Evolutionary conservation across 106 monocot genomes (phyloP), one percentile per base, ranked within the genome.

Genomic region (Dioscorea dumetorum): DNA sequence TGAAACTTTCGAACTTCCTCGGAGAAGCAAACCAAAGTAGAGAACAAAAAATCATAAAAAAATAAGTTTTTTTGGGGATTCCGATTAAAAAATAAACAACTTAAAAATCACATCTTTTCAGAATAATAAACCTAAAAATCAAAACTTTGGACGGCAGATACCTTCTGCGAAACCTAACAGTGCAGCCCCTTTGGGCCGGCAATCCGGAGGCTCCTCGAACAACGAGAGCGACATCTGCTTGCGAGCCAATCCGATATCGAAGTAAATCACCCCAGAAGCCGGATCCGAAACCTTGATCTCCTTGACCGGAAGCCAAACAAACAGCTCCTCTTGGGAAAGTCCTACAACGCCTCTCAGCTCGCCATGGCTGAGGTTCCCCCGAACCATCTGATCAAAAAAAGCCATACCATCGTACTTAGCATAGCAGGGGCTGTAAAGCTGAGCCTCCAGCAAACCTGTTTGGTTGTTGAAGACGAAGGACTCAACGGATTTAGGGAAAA

Each of bases 271-370:
- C 7, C 94, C 94, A 2, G 82, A 77, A 12, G 34, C 49, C 4
- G 74, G 86, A 28, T 84, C 78, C 16, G 67, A 31, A 34, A 84
- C 84, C 48, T 78, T 17, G 57, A 94, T 80, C n/a, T 83, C 82
- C 48, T 79, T 90, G 10, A 94, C 90, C 22, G 94, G 94, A 12
- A 94, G 73, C 94, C 94, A 94, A 1, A 94, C 61, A 70, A 94
- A 94, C 67, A 94, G 89, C 78, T 94, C 94, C 78, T 94, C 94
- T 60, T 94, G 94, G 33, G 84, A 67, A 24, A 90, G 57, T 5
- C 94, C 94, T 24, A 71, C 84, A 33, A 94, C 84, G 13, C 82
- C 80, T 35, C 71, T 62, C 49, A 94, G 72, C 65, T 74, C 79
- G 48, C 90, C 94, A 68, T 82, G 82, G 84, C 90, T 90, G 33